Conservation (phyloP, 495 filamentous ascomycete species). For the Aspergillus hancockii region DNA sequence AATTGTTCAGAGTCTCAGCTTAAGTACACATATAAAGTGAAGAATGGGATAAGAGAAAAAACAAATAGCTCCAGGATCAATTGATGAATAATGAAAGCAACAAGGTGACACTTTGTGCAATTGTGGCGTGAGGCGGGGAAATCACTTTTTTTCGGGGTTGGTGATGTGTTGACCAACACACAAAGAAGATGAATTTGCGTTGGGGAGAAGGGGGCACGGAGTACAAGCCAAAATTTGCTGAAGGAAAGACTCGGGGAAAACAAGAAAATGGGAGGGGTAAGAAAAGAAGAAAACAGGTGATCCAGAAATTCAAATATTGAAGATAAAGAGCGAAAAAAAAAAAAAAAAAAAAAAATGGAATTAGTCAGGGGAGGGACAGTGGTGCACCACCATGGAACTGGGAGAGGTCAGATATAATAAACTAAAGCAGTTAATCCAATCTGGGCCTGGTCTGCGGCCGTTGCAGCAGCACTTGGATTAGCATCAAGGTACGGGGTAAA, state of each 20-base stretch:
- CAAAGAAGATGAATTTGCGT: not conserved
- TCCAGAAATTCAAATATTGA: not conserved
- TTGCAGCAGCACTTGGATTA: not conserved
- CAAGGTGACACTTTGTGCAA: not conserved
- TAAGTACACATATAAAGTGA: not conserved
- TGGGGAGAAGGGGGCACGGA: not conserved
- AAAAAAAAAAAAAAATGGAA: not conserved
- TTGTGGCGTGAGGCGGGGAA: constrained; percentile 4
- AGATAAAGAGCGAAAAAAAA: not conserved
- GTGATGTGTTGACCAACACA: not conserved
- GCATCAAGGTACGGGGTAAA: not conserved
- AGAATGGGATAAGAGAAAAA: not conserved
- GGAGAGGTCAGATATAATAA: not conserved
- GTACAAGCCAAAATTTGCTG: not conserved
- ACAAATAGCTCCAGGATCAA: constrained; percentile 1
- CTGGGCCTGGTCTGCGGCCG: not conserved
- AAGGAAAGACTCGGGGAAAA: constrained; percentile 1
- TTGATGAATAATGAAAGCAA: constrained; percentile 1
- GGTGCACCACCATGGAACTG: not conserved
- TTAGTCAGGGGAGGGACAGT: not conserved
- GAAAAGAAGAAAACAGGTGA: constrained; percentile 6
- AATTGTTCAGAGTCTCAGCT: not conserved
- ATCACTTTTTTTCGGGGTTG: not conserved
- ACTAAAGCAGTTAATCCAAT: not conserved
- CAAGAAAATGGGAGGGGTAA: constrained; percentile 4